phyloP scores from a whole-genome alignment of 176 grass and related monocot species.

The Avena insularis region DNA sequence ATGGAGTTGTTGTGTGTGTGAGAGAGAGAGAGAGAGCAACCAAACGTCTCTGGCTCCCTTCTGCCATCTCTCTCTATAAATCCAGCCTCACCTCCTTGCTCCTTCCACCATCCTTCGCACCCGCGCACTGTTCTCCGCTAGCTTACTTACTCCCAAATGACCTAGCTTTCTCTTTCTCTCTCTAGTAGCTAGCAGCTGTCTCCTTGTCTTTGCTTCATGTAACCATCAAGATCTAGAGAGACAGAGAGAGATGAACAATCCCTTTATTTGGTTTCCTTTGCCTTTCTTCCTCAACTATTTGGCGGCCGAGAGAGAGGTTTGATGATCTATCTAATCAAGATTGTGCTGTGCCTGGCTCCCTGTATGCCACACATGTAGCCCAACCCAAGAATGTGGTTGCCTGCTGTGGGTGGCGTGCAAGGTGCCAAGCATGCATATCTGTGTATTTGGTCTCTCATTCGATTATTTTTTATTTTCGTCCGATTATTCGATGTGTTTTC shows the following conservation, averaged over 20 bases:
- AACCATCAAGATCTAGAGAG: conserved; percentile 23
- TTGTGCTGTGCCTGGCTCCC: conserved; percentile 96
- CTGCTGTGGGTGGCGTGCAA: conserved; percentile 96
- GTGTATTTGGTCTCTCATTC: background rate
- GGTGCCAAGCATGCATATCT: conserved; percentile 91
- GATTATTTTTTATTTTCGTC: background rate
- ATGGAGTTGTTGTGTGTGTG: conserved; percentile 9
- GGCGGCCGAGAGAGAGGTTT: conserved; percentile 16
- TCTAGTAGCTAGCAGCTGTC: background rate
- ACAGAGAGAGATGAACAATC: background rate
- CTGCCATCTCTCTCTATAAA: conserved; percentile 52
- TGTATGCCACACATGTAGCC: conserved; percentile 99
- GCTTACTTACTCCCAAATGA: background rate
- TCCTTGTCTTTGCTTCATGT: conserved; percentile 15
- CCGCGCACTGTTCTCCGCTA: conserved; percentile 20
- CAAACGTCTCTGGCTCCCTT: background rate
- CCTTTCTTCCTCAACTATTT: conserved; percentile 14
- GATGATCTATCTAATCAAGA: conserved; percentile 33
- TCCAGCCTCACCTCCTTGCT: conserved; percentile 45
- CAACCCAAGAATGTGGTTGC: conserved; percentile 69
- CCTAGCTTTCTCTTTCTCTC: conserved; percentile 18
- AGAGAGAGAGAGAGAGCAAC: background rate
- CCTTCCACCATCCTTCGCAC: conserved; percentile 39
- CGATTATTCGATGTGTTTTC: conserved; percentile 10
- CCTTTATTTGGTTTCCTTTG: background rate